phyloP scores from a whole-genome alignment of 2,329 filamentous ascomycete genomes.

The Cadophora malorum region DNA sequence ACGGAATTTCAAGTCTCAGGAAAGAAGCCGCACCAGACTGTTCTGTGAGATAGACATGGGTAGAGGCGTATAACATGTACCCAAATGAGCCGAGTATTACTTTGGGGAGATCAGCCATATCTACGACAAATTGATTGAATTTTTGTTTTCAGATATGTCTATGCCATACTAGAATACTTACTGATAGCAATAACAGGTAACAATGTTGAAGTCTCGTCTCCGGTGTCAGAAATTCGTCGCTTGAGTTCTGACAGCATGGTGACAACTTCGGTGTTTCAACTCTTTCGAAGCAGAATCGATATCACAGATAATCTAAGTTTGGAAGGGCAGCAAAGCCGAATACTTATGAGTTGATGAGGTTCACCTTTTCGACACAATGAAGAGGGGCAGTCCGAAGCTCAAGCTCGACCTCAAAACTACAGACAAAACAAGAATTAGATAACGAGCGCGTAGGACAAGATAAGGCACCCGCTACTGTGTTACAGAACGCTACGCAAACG shows the following conservation, averaged over 20 bases:
- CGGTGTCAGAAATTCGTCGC: not conserved
- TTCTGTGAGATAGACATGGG: conserved; percentile 33
- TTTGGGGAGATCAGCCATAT: not conserved
- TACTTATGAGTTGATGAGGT: not conserved
- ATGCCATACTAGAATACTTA: not conserved
- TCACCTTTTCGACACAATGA: not conserved
- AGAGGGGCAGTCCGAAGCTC: not conserved
- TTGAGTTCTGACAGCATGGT: conserved; percentile 11
- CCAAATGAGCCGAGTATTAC: conserved; percentile 24
- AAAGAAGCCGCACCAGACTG: conserved; percentile 15
- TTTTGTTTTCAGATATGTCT: too few relatives aligned
- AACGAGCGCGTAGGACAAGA: conserved; percentile 7
- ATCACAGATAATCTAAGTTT: too few relatives aligned
- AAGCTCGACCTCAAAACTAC: not conserved
- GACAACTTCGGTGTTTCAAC: too few relatives aligned
- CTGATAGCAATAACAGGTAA: conserved; percentile 24
- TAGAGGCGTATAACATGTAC: conserved; percentile 22
- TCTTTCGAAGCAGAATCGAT: not conserved
- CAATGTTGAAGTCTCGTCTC: conserved; percentile 5
- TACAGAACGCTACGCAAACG: conserved; percentile 3
- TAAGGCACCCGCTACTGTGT: conserved; percentile 16
- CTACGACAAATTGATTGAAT: too few relatives aligned
- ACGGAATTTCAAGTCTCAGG: not conserved
- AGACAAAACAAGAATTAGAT: conserved; percentile 1
- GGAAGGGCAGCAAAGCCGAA: too few relatives aligned